Conservation (phyloP, 1,284 basidiomycete species). For the Schizophyllum amplum region DNA sequence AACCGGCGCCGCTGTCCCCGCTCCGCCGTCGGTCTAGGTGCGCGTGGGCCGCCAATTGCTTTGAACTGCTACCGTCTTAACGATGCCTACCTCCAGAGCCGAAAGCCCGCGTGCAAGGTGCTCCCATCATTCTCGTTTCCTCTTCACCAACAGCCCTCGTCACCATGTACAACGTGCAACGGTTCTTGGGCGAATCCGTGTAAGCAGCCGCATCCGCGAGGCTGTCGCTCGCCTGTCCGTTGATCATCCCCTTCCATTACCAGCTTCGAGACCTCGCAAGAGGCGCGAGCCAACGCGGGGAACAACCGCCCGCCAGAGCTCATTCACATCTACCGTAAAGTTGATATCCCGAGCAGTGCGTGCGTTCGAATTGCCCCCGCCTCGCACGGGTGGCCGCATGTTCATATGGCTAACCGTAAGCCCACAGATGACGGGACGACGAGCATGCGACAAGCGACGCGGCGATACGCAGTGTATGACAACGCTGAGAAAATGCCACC, state of each 20-base stretch:
- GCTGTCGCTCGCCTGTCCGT: background rate
- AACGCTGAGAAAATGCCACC: conserved; percentile 55
- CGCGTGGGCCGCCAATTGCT: too few species aligned
- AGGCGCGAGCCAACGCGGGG: conserved; percentile 65
- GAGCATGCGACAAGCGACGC: conserved; percentile 13
- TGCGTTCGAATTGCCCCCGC: too few species aligned
- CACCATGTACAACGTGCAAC: conserved; percentile 96
- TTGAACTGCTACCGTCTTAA: conserved; percentile 63
- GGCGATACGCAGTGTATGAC: background rate
- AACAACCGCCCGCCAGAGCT: conserved; percentile 78
- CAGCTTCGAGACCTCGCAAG: conserved; percentile 76
- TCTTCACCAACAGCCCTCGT: conserved; percentile 92
- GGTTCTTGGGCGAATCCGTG: conserved; percentile 85
- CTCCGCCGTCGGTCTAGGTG: conserved; percentile 46
- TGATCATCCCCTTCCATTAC: too few species aligned
- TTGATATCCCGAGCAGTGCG: conserved; percentile 28
- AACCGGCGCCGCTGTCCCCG: conserved; percentile 30
- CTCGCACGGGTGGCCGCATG: too few species aligned
- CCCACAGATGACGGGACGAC: conserved; percentile 37
- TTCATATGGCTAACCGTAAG: too few species aligned
- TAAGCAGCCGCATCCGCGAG: conserved; percentile 28
- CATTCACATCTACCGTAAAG: conserved; percentile 74
- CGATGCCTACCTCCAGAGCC: too few species aligned
- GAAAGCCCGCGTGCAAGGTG: background rate
- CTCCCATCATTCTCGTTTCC: conserved; percentile 92